Percentiles rank a stretch among this genome's conserved stretches.
These are phyloP conservation scores for Microsporum audouinii DNA, from an alignment of 2,329 filamentous ascomycete genomes.

Conservation along the genomic window DNA sequence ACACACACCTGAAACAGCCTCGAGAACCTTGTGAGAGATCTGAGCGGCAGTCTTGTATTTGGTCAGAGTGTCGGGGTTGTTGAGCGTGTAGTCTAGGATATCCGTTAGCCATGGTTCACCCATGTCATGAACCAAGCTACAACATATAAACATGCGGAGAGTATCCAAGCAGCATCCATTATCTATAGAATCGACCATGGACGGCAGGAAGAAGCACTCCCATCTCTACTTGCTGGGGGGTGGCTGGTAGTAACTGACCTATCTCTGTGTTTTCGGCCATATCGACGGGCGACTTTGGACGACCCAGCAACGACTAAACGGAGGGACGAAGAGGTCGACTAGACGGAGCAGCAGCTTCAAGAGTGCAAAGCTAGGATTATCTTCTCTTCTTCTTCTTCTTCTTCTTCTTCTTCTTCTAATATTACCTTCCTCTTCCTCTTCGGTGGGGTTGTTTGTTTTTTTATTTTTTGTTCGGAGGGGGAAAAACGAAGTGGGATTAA, in stretches of 20 bases:
- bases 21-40: conserved; percentile 92
- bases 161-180: not conserved
- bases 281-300: not conserved
- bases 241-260: conserved; percentile 5
- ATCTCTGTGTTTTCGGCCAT: conserved; percentile 16
- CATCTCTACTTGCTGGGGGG: not conserved
- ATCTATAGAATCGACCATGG: too few species aligned
- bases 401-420: too few species aligned
- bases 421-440: too few species aligned
- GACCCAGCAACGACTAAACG: not conserved
- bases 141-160: not conserved
- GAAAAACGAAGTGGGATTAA: not conserved
- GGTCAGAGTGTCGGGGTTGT: conserved; percentile 87
- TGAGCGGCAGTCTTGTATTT: conserved; percentile 97
- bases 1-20: conserved; percentile 56
- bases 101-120: not conserved
- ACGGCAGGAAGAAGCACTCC: too few species aligned
- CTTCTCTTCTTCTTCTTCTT: too few species aligned
- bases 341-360: not conserved
- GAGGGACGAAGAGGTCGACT: not conserved
- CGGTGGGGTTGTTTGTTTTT: not conserved
- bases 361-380: too few species aligned
- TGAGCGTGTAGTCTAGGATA: conserved; percentile 66
- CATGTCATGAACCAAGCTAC: not conserved
- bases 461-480: not conserved